Evolutionary conservation across 345 rosid species (phyloP).

Genomic region (Rhizophora mangle): DNA sequence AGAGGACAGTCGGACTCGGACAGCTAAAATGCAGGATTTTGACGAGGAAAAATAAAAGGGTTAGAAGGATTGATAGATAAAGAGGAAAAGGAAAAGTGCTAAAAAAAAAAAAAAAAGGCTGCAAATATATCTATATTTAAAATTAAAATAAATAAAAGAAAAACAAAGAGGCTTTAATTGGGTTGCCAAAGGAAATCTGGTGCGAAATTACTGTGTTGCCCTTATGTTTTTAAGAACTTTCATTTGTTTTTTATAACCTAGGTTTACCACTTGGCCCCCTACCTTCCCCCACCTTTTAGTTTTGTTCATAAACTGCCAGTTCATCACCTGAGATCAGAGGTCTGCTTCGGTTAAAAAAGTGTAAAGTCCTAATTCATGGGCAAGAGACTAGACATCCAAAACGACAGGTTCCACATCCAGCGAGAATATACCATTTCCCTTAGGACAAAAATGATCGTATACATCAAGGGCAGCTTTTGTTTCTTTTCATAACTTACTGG

Average conservation of each 20-base stretch:
- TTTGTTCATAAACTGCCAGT: too few species aligned
- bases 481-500: too few species aligned
- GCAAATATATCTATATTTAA: not conserved
- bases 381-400: too few species aligned
- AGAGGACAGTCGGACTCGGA: constrained; percentile 43
- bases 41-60: constrained; percentile 29
- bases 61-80: not conserved
- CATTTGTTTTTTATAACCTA: not conserved
- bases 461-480: too few species aligned
- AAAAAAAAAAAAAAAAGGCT: constrained; percentile 2
- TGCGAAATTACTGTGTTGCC: constrained; percentile 32
- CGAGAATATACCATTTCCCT: too few species aligned
- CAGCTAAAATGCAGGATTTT: constrained; percentile 45
- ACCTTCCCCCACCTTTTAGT: too few species aligned
- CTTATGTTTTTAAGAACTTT: constrained; percentile 23
- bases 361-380: too few species aligned
- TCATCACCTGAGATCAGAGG: too few species aligned
- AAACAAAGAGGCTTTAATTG: constrained; percentile 21
- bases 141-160: not conserved
- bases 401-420: too few species aligned
- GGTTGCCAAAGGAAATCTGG: constrained; percentile 22
- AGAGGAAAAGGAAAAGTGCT: not conserved
- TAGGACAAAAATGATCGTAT: too few species aligned
- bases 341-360: too few species aligned
- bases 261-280: not conserved